These are phyloP conservation scores for Micromonas commoda DNA, from an alignment of 139 green algal genomes.

Conservation along the genomic window DNA sequence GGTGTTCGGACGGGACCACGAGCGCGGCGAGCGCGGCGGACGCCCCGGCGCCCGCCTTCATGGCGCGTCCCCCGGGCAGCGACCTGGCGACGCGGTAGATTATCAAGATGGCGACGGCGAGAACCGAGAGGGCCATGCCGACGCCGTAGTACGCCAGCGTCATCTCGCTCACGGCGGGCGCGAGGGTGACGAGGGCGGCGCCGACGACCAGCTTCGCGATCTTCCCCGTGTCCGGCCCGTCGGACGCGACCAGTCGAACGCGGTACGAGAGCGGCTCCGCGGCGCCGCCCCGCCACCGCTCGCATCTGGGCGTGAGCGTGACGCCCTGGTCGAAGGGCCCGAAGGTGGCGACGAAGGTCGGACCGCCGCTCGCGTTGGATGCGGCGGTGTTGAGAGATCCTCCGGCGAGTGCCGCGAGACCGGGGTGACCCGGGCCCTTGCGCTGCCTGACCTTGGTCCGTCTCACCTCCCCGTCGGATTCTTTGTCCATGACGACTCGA, in stretches of 20 bases:
- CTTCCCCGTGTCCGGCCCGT: neutral
- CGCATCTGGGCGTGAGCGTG: neutral
- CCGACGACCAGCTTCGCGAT: neutral
- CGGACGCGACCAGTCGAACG: neutral
- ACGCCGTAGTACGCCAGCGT: neutral
- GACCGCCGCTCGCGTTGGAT: too few species aligned
- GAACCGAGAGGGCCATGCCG: slow-evolving; percentile 4
- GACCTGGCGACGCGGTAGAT: neutral
- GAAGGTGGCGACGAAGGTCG: neutral
- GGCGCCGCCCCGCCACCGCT: neutral
- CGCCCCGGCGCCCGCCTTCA: neutral
- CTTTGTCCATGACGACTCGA: neutral
- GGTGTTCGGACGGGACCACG: neutral
- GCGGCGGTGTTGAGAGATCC: neutral
- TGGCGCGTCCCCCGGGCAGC: neutral
- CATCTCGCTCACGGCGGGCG: neutral
- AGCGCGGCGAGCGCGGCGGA: neutral
- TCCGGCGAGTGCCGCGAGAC: too few species aligned
- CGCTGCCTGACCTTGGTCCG: neutral
- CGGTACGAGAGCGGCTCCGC: neutral
- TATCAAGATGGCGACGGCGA: neutral
- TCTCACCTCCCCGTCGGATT: neutral
- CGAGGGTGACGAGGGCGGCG: neutral
- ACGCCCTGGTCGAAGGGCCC: neutral
- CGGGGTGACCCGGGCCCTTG: neutral